Conservation (phyloP, 441 rosid genomes). For the Brassica balearica region DNA sequence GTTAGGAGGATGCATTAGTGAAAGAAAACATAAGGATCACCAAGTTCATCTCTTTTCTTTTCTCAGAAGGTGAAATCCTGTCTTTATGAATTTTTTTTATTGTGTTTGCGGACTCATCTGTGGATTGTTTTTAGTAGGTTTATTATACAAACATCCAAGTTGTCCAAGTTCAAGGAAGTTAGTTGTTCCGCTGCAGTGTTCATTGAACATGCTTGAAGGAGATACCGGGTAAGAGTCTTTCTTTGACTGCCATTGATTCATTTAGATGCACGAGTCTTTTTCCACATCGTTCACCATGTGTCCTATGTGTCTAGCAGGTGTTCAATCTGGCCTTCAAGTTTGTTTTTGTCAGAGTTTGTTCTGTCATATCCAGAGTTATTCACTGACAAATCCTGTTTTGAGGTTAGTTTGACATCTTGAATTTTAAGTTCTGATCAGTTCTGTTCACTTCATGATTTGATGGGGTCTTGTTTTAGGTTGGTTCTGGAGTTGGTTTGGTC, state of each 20-base stretch:
- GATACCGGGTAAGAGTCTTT: slow-evolving; percentile 75
- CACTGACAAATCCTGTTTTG: slow-evolving; percentile 74
- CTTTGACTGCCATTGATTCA: neutral
- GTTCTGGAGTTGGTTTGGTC: slow-evolving; percentile 91
- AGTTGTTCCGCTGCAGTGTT: slow-evolving; percentile 69
- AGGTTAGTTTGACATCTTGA: slow-evolving; percentile 56
- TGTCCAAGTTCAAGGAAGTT: slow-evolving; percentile 59
- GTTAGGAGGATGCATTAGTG: slow-evolving; percentile 53
- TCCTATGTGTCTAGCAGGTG: slow-evolving; percentile 58
- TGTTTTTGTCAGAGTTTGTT: slow-evolving; percentile 76
- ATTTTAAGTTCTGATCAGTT: neutral
- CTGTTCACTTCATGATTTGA: slow-evolving; percentile 11
- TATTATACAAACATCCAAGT: slow-evolving; percentile 48
- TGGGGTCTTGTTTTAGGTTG: slow-evolving; percentile 59
- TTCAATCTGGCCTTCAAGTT: slow-evolving; percentile 88
- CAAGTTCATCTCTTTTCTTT: slow-evolving; percentile 79
- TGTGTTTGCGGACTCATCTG: slow-evolving; percentile 7
- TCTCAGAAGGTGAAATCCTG: slow-evolving; percentile 60
- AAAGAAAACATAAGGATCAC: slow-evolving; percentile 61
- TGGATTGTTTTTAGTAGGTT: slow-evolving; percentile 49
- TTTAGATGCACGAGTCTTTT: neutral
- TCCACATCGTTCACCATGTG: slow-evolving; percentile 21
- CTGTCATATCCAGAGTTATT: slow-evolving; percentile 84
- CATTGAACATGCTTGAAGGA: slow-evolving; percentile 95
- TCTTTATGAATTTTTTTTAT: neutral